These are phyloP conservation scores for Neurospora sp. DNA, from an alignment of 495 filamentous ascomycete species.

Conservation along the genomic window DNA sequence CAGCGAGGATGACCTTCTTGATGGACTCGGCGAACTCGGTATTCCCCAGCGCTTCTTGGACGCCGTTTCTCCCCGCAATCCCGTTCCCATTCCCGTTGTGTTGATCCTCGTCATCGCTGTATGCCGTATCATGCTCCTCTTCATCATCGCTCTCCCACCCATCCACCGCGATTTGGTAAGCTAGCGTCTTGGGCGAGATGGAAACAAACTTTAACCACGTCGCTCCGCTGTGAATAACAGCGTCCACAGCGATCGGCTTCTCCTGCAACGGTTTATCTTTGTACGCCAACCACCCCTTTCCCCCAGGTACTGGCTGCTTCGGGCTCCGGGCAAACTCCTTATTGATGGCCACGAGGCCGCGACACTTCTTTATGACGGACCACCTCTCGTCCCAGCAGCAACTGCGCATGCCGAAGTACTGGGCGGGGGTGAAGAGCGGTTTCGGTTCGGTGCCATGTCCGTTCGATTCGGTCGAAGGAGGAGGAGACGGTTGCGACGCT, in stretches of 20 bases:
- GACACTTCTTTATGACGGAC: constrained; percentile 21
- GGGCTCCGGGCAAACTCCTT: constrained; percentile 23
- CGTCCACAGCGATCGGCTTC: constrained; percentile 15
- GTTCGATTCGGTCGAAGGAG: background rate
- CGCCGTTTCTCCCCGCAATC: background rate
- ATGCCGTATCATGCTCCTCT: background rate
- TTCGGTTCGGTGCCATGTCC: background rate
- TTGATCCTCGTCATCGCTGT: background rate
- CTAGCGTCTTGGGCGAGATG: constrained; percentile 16
- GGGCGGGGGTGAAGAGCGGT: constrained; percentile 10
- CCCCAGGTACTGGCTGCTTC: constrained; percentile 6
- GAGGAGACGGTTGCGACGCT: background rate
- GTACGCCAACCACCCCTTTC: constrained; percentile 15
- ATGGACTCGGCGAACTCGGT: constrained; percentile 20
- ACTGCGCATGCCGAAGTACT: constrained; percentile 19
- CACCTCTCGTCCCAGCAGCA: constrained; percentile 24
- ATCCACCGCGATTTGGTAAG: constrained; percentile 21
- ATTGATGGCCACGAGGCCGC: constrained; percentile 20
- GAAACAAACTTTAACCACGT: constrained; percentile 26
- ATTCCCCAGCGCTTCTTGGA: constrained; percentile 8
- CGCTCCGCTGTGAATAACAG: constrained; percentile 21
- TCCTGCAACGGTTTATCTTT: constrained; percentile 21
- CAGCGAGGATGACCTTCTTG: constrained; percentile 17
- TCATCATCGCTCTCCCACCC: constrained; percentile 22
- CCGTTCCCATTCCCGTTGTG: background rate